phyloP scores from a whole-genome alignment of 2,329 filamentous ascomycete genomes.

The Pseudonectria foliicola region DNA sequence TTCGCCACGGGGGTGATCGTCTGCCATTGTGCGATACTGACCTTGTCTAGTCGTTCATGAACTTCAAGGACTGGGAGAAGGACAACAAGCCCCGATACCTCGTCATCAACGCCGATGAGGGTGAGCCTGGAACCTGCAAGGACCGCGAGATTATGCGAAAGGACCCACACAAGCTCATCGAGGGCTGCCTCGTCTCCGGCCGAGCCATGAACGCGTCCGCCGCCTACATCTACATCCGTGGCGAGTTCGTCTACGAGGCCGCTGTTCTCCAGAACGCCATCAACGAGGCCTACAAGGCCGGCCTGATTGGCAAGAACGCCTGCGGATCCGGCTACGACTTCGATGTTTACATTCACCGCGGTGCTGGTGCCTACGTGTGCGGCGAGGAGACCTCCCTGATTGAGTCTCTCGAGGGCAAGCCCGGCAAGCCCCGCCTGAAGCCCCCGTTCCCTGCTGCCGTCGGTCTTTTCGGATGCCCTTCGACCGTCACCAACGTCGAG shows the following conservation, averaged over 20 bases:
- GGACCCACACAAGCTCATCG: constrained; percentile 97
- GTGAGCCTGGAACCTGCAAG: constrained; percentile 98
- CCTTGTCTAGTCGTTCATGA: constrained; percentile 83
- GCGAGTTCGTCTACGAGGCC: constrained; percentile 95
- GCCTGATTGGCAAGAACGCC: constrained; percentile 95
- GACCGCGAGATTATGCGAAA: constrained; percentile 99
- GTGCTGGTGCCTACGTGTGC: constrained; percentile 95
- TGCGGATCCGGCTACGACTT: constrained; percentile 97
- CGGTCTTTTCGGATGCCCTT: constrained; percentile 95
- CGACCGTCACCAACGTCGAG: constrained; percentile 97
- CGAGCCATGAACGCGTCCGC: constrained; percentile 98
- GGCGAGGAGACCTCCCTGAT: constrained; percentile 98
- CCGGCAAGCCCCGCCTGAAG: constrained; percentile 97
- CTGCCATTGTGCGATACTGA: constrained; percentile 12
- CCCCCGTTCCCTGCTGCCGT: constrained; percentile 96
- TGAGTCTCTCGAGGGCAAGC: constrained; percentile 96
- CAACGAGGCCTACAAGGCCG: constrained; percentile 93
- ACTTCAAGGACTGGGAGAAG: constrained; percentile 99
- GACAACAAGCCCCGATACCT: constrained; percentile 92
- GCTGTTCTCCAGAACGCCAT: constrained; percentile 90
- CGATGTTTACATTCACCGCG: constrained; percentile 92
- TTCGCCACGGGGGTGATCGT: constrained; percentile 12
- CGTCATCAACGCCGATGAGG: constrained; percentile 97
- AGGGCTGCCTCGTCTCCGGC: constrained; percentile 92
- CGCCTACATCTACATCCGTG: constrained; percentile 98